Conservation (phyloP, 2,329 filamentous ascomycete genomes). For the Didymella pomorum region DNA sequence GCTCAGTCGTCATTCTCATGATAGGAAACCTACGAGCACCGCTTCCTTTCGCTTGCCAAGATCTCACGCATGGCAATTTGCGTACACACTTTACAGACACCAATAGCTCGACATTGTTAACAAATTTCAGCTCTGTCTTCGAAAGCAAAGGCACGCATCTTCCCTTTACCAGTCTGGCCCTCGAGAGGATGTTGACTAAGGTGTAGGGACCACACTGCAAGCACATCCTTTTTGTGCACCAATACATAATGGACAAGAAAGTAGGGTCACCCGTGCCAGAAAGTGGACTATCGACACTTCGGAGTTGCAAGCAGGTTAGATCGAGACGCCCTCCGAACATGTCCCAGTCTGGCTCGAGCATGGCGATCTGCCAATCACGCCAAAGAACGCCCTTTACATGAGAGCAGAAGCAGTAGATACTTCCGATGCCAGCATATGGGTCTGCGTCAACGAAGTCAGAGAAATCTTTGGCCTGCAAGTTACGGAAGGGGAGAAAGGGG, state of each 20-base stretch:
- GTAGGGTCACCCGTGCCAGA: background rate
- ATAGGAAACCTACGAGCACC: background rate
- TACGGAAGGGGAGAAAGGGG: conserved; percentile 10
- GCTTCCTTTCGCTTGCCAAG: background rate
- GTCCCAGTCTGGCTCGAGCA: conserved; percentile 20
- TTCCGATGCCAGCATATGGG: conserved; percentile 15
- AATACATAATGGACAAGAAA: background rate
- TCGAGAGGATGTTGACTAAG: background rate
- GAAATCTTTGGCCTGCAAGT: conserved; percentile 7
- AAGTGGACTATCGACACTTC: conserved; percentile 5
- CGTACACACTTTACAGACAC: background rate
- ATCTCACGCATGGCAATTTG: background rate
- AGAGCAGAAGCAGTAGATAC: conserved; percentile 1
- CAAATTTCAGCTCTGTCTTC: conserved; percentile 8
- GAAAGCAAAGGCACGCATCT: background rate
- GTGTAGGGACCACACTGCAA: background rate
- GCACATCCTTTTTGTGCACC: background rate
- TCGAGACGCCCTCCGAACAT: background rate
- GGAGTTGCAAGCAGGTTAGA: conserved; percentile 1
- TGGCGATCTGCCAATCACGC: conserved; percentile 6
- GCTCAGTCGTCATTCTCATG: background rate
- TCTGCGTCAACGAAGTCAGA: conserved; percentile 19
- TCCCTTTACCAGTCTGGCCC: too few species aligned
- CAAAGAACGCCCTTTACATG: conserved; percentile 8
- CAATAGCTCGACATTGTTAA: background rate